phyloP scores from a whole-genome alignment of 805 yeast species.

The Wickerhamiella kurtzmanii region DNA sequence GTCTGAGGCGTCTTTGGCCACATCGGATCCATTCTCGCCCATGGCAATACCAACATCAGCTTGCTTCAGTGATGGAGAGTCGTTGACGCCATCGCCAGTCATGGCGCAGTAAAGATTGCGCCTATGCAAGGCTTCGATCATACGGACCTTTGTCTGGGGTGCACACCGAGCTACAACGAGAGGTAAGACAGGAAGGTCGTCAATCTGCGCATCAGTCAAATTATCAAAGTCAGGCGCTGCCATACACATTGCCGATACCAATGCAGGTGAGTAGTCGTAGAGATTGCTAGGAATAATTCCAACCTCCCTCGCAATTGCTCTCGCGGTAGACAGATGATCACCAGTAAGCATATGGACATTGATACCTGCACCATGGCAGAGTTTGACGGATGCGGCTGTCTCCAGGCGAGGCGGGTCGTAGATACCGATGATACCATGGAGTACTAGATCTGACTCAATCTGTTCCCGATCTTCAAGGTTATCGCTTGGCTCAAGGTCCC shows the following conservation, averaged over 20 bases:
- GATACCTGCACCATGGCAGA: constrained; percentile 63
- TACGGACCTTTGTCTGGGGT: constrained; percentile 67
- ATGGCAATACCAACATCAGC: constrained; percentile 77
- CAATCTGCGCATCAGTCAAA: constrained; percentile 46
- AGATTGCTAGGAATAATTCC: constrained; percentile 57
- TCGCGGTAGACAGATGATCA: constrained; percentile 67
- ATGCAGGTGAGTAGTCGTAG: constrained; percentile 37
- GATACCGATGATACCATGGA: constrained; percentile 61
- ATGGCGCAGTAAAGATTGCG: constrained; percentile 55
- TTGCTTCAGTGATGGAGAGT: constrained; percentile 60
- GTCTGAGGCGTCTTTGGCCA: constrained; percentile 73
- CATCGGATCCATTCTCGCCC: constrained; percentile 74
- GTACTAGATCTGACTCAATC: constrained; percentile 41
- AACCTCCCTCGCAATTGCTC: constrained; percentile 68
- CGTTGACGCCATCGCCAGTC: constrained; percentile 80
- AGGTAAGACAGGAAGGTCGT: constrained; percentile 51
- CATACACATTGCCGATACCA: constrained; percentile 57
- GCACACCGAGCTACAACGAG: constrained; percentile 73
- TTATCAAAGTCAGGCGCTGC: constrained; percentile 60
- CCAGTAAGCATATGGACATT: constrained; percentile 75
- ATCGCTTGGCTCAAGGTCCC: constrained; percentile 23
- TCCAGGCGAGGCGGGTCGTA: constrained; percentile 71
- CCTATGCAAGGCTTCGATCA: constrained; percentile 64
- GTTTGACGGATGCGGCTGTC: constrained; percentile 48
- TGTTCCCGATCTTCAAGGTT: constrained; percentile 24